phyloP scores from a whole-genome alignment of 208 protist genomes.

The Leishmania major region DNA sequence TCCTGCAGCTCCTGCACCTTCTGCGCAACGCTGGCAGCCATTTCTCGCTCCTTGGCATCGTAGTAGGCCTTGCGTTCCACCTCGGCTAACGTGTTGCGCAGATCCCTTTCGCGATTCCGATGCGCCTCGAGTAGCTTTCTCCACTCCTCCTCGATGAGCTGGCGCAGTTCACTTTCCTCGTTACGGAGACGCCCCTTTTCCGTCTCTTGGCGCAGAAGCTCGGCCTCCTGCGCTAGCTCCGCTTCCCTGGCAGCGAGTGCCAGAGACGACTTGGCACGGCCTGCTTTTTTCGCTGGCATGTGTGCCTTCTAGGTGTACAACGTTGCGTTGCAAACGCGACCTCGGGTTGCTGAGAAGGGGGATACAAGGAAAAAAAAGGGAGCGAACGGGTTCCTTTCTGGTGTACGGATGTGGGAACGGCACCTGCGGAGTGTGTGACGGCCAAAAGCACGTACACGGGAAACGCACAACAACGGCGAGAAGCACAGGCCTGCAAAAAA shows the following conservation, averaged over 20 bases:
- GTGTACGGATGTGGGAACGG: neutral
- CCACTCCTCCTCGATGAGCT: slow-evolving; percentile 73
- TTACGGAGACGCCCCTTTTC: slow-evolving; percentile 54
- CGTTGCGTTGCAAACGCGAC: neutral
- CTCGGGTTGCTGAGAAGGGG: neutral
- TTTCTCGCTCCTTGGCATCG: slow-evolving; percentile 55
- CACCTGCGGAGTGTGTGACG: neutral
- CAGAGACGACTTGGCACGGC: slow-evolving; percentile 32
- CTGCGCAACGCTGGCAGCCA: slow-evolving; percentile 31
- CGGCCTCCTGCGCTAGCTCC: slow-evolving; percentile 43
- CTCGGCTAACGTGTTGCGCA: slow-evolving; percentile 54
- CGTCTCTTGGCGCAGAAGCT: slow-evolving; percentile 48
- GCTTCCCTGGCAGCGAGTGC: slow-evolving; percentile 37
- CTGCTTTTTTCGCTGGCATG: slow-evolving; percentile 55
- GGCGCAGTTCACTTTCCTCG: slow-evolving; percentile 56
- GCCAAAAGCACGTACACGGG: neutral
- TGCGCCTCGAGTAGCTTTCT: slow-evolving; percentile 45
- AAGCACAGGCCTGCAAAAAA: neutral
- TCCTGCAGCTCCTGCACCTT: slow-evolving; percentile 21
- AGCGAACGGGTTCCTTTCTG: neutral
- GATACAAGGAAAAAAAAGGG: neutral
- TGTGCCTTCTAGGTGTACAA: neutral
- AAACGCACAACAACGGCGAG: neutral
- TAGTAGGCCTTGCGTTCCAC: slow-evolving; percentile 44
- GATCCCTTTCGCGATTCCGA: slow-evolving; percentile 48